Conservation (phyloP, 73 alveolate genomes). For the Paramecium tetraurelia region DNA sequence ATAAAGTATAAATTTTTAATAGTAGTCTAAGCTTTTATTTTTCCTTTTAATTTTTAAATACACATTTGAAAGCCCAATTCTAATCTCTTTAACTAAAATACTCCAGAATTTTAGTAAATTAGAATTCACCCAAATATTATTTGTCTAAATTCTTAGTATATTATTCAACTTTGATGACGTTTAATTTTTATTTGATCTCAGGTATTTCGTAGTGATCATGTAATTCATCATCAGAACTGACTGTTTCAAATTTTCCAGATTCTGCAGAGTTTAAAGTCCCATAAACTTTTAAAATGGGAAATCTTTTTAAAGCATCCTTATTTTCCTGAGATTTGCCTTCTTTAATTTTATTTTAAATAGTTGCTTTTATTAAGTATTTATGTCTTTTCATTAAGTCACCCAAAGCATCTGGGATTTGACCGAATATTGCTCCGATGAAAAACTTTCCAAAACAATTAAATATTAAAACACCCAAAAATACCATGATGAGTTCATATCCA, state of each 20-base stretch:
- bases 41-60: neutral
- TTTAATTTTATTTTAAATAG: neutral
- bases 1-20: neutral
- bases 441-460: neutral
- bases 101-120: neutral
- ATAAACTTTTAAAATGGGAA: neutral
- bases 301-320: neutral
- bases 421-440: neutral
- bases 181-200: neutral
- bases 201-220: neutral
- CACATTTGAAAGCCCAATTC: neutral
- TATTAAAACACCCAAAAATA: neutral
- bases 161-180: neutral
- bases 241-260: neutral
- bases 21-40: neutral
- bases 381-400: neutral
- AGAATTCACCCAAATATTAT: neutral
- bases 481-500: neutral
- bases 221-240: neutral
- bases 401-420: neutral
- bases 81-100: neutral
- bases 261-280: neutral
- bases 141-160: neutral
- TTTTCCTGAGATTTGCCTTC: neutral
- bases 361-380: neutral